Evolutionary conservation across 768 basidiomycete genomes (phyloP).

Genomic region (Glaciozyma martinii): DNA sequence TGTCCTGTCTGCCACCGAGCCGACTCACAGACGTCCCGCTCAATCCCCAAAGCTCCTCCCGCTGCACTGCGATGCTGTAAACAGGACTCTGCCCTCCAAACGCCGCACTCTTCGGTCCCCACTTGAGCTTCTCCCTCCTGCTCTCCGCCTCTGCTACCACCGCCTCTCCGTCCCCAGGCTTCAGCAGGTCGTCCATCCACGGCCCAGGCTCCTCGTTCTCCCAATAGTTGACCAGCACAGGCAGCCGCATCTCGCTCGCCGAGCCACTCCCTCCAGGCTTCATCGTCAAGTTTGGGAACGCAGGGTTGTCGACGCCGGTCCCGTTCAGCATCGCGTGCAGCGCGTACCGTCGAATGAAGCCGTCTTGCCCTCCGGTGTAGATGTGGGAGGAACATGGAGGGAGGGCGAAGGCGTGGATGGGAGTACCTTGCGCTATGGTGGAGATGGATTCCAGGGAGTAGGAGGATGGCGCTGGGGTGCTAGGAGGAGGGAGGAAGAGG

Average conservation of each 20-base stretch:
- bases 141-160: not conserved
- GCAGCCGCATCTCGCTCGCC: constrained; percentile 4
- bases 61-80: constrained; percentile 82
- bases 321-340: constrained; percentile 28
- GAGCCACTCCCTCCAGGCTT: constrained; percentile 3
- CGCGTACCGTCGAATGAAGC: constrained; percentile 32
- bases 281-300: constrained; percentile 17
- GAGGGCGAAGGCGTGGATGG: constrained; percentile 24
- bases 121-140: constrained; percentile 7
- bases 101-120: constrained; percentile 19
- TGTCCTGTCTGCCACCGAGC: not conserved
- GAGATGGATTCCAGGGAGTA: constrained; percentile 15
- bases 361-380: constrained; percentile 32
- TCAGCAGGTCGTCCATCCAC: constrained; percentile 20
- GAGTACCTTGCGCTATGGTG: constrained; percentile 17
- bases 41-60: constrained; percentile 85
- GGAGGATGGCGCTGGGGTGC: not conserved
- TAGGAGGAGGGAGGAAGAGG: not conserved
- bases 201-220: constrained; percentile 31
- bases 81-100: constrained; percentile 48
- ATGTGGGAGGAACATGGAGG: constrained; percentile 30
- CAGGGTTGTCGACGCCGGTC: not conserved
- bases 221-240: constrained; percentile 32
- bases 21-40: constrained; percentile 70
- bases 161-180: not conserved